Evolutionary conservation across 345 rosid genomes (phyloP), one percentile per base, ranked within the genome.

Genomic region (Microthlaspi erraticum): DNA sequence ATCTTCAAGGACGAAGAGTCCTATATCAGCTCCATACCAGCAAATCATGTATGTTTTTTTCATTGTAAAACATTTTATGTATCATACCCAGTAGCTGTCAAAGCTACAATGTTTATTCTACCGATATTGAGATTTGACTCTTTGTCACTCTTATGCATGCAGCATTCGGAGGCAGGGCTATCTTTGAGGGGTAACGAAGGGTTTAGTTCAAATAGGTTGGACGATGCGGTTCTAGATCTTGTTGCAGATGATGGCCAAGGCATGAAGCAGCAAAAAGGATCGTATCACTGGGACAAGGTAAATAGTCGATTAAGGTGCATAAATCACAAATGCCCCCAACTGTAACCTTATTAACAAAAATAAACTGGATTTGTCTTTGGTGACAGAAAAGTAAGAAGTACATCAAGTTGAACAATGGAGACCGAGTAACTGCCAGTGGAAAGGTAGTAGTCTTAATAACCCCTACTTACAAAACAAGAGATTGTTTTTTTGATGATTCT

Each of bases 231-330:
- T 37, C 74, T 91, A 29, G 98, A 94, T 88, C 90, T 94, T 48
- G 96, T 94, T 69, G 99, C 96, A 58, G 99, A 91, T 77, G 93
- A 94, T 77, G 77, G 85, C 55, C 80, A 31, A 62, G 98, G 96
- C 51, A 71, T 89, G 80, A 86, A 86, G 78, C 91, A 91, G 79
- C 98, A 91, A 74, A 81, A 87, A 80, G 20, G 87, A 20, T 70
- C 70, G 64, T 88, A 72, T 71, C 99, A 94, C 66, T 94, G 99
- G 99, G 99, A 94, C 80, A 91, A 87, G 98, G 99, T 94, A 79
- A 67, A 19, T 18, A 20, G 31, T 64, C n/a, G n/a, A n/a, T n/a
- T 39, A 10, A 51, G 12, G 36, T 46, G 32, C 59, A 41, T 63
- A 26, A 14, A n/a, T n/a, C 48, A 12, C 34, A 10, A 12, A 20